Evolutionary conservation across 2,329 filamentous ascomycete species (phyloP).

Genomic region (Plectosphaerella sp.): DNA sequence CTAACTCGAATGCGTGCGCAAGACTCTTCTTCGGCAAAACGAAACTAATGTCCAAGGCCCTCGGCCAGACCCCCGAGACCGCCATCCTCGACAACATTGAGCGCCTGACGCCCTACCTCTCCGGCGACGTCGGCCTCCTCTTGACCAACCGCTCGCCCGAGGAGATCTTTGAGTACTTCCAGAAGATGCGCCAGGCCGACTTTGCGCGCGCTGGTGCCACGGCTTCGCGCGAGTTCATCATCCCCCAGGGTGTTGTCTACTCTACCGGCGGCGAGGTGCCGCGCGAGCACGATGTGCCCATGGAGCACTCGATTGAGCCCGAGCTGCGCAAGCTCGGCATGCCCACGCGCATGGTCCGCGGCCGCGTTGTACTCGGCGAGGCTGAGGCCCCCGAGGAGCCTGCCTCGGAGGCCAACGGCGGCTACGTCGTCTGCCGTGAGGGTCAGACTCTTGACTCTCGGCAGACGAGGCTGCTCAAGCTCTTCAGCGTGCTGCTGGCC

Average conservation of each 20-base stretch:
- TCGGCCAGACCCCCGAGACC: slow-evolving; percentile 73
- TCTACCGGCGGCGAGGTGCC: slow-evolving; percentile 76
- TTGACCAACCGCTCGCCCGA: slow-evolving; percentile 75
- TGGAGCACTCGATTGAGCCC: slow-evolving; percentile 86
- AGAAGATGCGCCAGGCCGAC: slow-evolving; percentile 69
- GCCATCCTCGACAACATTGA: slow-evolving; percentile 78
- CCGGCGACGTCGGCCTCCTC: slow-evolving; percentile 82
- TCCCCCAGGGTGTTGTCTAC: slow-evolving; percentile 81
- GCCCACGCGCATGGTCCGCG: slow-evolving; percentile 83
- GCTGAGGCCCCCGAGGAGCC: slow-evolving; percentile 47
- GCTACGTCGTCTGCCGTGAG: slow-evolving; percentile 78
- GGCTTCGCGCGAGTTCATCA: slow-evolving; percentile 69
- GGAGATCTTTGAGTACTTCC: slow-evolving; percentile 69
- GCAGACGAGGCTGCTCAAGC: slow-evolving; percentile 89
- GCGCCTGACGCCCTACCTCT: slow-evolving; percentile 62
- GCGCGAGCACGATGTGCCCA: slow-evolving; percentile 74
- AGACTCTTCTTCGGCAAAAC: slow-evolving; percentile 99
- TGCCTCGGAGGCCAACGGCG: slow-evolving; percentile 52
- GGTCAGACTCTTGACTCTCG: slow-evolving; percentile 83
- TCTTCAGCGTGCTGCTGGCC: slow-evolving; percentile 85
- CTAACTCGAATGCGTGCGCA: slow-evolving; percentile 4
- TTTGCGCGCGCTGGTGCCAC: slow-evolving; percentile 83
- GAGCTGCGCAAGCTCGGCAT: slow-evolving; percentile 85
- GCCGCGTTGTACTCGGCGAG: slow-evolving; percentile 71
- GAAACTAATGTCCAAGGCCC: slow-evolving; percentile 95